These are phyloP conservation scores for Crithidia bombi DNA, from an alignment of 208 protist genomes.

Conservation along the genomic window DNA sequence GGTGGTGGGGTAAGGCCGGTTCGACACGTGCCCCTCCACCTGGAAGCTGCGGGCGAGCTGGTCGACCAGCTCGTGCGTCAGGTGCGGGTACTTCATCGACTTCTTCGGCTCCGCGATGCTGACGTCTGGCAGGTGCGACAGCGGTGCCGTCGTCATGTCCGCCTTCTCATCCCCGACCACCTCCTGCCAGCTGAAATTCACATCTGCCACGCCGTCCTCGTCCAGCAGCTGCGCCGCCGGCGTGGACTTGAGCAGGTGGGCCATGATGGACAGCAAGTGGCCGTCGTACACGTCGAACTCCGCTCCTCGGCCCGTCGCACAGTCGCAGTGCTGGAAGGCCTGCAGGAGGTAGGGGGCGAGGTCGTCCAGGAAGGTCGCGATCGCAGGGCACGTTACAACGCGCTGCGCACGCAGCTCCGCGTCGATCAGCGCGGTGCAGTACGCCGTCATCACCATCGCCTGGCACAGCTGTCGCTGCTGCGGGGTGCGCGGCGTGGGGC, in stretches of 20 bases:
- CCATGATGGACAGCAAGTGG: constrained; percentile 66
- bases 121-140: constrained; percentile 57
- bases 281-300: constrained; percentile 85
- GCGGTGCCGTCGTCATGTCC: constrained; percentile 37
- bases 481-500: constrained; percentile 5
- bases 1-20: constrained; percentile 48
- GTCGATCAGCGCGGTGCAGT: constrained; percentile 52
- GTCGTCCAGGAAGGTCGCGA: constrained; percentile 58
- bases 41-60: constrained; percentile 65
- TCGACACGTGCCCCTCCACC: constrained; percentile 46
- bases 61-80: constrained; percentile 84
- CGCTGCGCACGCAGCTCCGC: constrained; percentile 66
- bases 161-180: constrained; percentile 39
- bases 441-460: constrained; percentile 63
- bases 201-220: constrained; percentile 54
- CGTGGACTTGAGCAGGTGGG: constrained; percentile 46
- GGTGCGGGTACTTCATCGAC: constrained; percentile 50
- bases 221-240: constrained; percentile 60
- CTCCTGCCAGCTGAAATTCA: constrained; percentile 52
- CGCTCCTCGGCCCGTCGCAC: constrained; percentile 44
- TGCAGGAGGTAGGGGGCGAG: constrained; percentile 67
- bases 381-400: constrained; percentile 23
- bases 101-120: constrained; percentile 25
- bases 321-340: constrained; percentile 49
- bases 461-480: constrained; percentile 68